Evolutionary conservation across 805 yeast species (phyloP).

Genomic region (Candida nemodendra): DNA sequence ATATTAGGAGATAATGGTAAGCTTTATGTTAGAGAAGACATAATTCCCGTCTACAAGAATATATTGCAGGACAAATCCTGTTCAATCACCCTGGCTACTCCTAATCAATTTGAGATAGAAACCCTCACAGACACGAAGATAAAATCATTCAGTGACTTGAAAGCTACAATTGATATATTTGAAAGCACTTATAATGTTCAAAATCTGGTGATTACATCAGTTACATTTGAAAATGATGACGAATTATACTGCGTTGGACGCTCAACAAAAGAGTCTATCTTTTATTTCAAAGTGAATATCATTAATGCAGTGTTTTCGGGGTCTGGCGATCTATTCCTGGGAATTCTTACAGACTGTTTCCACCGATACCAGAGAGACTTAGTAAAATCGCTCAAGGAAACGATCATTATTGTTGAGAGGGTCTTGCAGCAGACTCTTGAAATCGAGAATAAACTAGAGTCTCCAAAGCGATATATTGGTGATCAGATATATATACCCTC

Average conservation of each 20-base stretch:
- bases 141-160: slow-evolving; percentile 35
- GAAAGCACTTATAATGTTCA: slow-evolving; percentile 43
- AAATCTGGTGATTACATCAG: slow-evolving; percentile 60
- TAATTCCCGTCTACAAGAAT: slow-evolving; percentile 50
- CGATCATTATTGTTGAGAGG: slow-evolving; percentile 39
- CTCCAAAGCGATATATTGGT: slow-evolving; percentile 8
- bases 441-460: slow-evolving; percentile 8
- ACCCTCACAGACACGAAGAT: slow-evolving; percentile 49
- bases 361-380: slow-evolving; percentile 32
- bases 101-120: slow-evolving; percentile 77
- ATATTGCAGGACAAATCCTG: slow-evolving; percentile 39
- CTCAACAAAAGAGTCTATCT: slow-evolving; percentile 22
- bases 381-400: slow-evolving; percentile 37
- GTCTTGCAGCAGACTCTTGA: slow-evolving; percentile 43
- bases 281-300: slow-evolving; percentile 42
- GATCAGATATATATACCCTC: slow-evolving; percentile 38
- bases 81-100: slow-evolving; percentile 54
- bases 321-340: slow-evolving; percentile 72
- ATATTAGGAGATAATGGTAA: slow-evolving; percentile 89
- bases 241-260: slow-evolving; percentile 43
- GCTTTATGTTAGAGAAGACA: slow-evolving; percentile 64
- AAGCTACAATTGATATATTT: slow-evolving; percentile 41
- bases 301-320: slow-evolving; percentile 68
- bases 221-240: slow-evolving; percentile 31
- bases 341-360: slow-evolving; percentile 52